Evolutionary conservation across 2,329 filamentous ascomycete species (phyloP).

Genomic region (Chrysosporium queenslandicum): DNA sequence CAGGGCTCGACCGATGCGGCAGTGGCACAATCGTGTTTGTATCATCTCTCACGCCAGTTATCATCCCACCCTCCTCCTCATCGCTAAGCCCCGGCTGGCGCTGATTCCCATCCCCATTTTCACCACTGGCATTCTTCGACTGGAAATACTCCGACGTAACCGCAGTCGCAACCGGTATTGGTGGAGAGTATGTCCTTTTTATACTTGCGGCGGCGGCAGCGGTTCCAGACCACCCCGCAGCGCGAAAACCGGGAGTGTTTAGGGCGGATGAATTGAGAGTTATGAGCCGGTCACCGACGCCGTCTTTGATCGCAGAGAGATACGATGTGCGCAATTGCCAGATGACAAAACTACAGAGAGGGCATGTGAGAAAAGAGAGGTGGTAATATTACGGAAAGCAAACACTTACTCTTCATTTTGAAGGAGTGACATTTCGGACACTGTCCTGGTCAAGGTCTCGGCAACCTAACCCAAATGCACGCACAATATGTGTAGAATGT

Average conservation of each 20-base stretch:
- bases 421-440: slow-evolving; percentile 37
- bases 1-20: slow-evolving; percentile 21
- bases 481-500: too few relatives aligned
- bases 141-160: slow-evolving; percentile 55
- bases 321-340: slow-evolving; percentile 58
- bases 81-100: slow-evolving; percentile 30
- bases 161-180: slow-evolving; percentile 50
- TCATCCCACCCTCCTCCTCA: slow-evolving; percentile 54
- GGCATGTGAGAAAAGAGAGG: neutral
- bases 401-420: slow-evolving; percentile 43
- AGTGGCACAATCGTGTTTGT: slow-evolving; percentile 48
- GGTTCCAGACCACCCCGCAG: slow-evolving; percentile 49
- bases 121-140: slow-evolving; percentile 12
- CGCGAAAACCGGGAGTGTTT: slow-evolving; percentile 55
- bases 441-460: neutral
- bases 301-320: slow-evolving; percentile 54
- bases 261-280: slow-evolving; percentile 53
- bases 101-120: slow-evolving; percentile 24
- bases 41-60: slow-evolving; percentile 45
- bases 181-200: slow-evolving; percentile 56
- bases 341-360: slow-evolving; percentile 47
- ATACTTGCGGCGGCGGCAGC: slow-evolving; percentile 37
- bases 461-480: neutral
- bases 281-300: slow-evolving; percentile 56
- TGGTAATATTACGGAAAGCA: neutral